Evolutionary conservation across 2,329 filamentous ascomycete species (phyloP), one percentile per base, ranked within the genome.

Genomic region (Xylariales sp.): DNA sequence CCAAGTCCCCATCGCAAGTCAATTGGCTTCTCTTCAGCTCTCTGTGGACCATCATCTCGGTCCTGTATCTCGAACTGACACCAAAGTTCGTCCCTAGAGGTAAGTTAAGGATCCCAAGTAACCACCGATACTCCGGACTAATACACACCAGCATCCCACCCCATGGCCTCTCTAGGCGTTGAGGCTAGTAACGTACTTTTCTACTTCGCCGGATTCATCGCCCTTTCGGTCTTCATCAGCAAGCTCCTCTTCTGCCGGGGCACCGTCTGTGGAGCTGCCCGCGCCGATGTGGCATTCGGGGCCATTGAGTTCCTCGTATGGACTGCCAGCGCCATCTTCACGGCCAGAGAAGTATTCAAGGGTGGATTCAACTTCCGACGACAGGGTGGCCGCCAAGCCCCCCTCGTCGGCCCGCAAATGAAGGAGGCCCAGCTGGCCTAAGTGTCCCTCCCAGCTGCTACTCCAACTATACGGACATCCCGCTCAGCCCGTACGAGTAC

Each of bases 181-280:
- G 77, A 81, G 50, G 52, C 63, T 24, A 41, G 66, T 51, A 81
- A 79, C 56, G 62, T 69, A 4, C 47, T 79, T 42, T 73, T 81
- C 55, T 79, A 78, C 62, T 76, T 82, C 56, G 64, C 69, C 15
- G 77, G 76, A 42, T 81, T 81, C 61, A 68, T 79, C 51, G 74
- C 74, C 8, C 67, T 81, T 15, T 65, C 74, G 31, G 68, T 74
- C 47, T 81, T 79, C 61, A 69, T 82, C 48, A 64, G 68, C 55
- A 63, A 64, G 39, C 63, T 82, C 37, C 60, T 72, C 42, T 77
- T 78, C 62, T 82, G 78, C 61, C 64, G 68, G 20, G 78, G 78
- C 31, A 64, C 63, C 27, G 73, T 80, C 19, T 83, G 79, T 62
- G 64, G 64, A 18, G 68, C 73, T 10, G 76, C 74, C 29, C 71